Percentiles rank a stretch among this genome's conserved stretches.
phyloP scores from a whole-genome alignment of 768 basidiomycete genomes.

The Trametes meyenii region DNA sequence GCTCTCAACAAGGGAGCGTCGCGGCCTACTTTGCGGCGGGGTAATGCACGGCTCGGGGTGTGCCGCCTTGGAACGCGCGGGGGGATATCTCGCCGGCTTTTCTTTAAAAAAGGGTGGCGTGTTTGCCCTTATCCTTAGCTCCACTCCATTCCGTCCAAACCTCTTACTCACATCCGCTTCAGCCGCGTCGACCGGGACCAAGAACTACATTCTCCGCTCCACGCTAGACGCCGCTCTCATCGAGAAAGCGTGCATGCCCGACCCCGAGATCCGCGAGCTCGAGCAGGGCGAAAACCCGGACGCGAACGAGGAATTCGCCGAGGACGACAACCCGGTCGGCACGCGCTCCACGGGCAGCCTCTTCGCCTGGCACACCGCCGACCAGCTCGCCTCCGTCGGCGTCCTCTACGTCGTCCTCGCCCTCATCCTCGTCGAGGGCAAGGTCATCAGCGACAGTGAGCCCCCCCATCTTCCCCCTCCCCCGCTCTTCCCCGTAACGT shows the following conservation, averaged over 20 bases:
- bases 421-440: constrained; percentile 80
- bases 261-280: constrained; percentile 45
- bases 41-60: too few species aligned
- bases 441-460: constrained; percentile 75
- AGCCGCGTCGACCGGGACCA: constrained; percentile 65
- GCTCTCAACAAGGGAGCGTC: too few species aligned
- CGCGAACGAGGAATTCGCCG: constrained; percentile 50
- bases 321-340: constrained; percentile 48
- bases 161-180: not conserved
- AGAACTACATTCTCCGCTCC: constrained; percentile 85
- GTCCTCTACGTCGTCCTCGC: constrained; percentile 81
- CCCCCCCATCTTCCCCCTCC: constrained; percentile 12
- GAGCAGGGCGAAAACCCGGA: constrained; percentile 52
- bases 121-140: not conserved
- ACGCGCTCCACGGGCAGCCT: constrained; percentile 64
- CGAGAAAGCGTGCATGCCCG: constrained; percentile 56
- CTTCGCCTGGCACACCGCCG: constrained; percentile 68
- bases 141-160: not conserved
- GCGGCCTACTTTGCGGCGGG: too few species aligned
- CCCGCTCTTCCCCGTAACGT: not conserved
- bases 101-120: too few species aligned
- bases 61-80: too few species aligned
- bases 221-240: constrained; percentile 64
- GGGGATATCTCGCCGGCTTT: too few species aligned
- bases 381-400: constrained; percentile 72